Percentiles rank a stretch among this genome's conserved stretches.
These are phyloP conservation scores for Arachis monticola DNA, from an alignment of 331 rosid species.

Conservation along the genomic window DNA sequence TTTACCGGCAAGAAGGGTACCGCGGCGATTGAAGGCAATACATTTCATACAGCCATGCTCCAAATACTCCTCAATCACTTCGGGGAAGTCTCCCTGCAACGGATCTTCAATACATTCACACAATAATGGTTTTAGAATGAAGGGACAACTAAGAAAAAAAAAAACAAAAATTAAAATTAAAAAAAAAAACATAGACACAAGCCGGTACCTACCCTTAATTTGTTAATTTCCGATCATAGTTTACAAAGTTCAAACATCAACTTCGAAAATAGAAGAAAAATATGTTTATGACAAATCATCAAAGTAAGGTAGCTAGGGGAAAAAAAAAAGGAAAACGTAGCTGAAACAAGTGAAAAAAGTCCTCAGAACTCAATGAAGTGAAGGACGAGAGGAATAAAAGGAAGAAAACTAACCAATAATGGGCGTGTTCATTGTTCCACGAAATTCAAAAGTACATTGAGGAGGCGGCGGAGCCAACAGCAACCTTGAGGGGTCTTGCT, in stretches of 20 bases:
- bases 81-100: conserved; percentile 94
- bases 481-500: too few relatives aligned
- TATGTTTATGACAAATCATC: not conserved
- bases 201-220: not conserved
- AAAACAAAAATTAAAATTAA: too few relatives aligned
- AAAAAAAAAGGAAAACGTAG: not conserved
- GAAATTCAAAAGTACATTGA: not conserved
- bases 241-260: not conserved
- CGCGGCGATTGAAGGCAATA: conserved; percentile 89
- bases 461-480: too few relatives aligned
- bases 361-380: not conserved
- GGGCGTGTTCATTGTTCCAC: conserved; percentile 27
- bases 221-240: not conserved
- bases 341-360: not conserved
- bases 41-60: conserved; percentile 94
- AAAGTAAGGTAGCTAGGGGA: not conserved
- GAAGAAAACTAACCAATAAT: conserved; percentile 41
- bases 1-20: conserved; percentile 95
- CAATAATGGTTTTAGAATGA: not conserved
- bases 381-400: not conserved
- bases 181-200: not conserved
- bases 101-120: conserved; percentile 59
- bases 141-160: not conserved
- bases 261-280: not conserved
- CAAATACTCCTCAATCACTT: conserved; percentile 90